Evolutionary conservation across 2,329 filamentous ascomycete species (phyloP).

Genomic region (Calycina marina): DNA sequence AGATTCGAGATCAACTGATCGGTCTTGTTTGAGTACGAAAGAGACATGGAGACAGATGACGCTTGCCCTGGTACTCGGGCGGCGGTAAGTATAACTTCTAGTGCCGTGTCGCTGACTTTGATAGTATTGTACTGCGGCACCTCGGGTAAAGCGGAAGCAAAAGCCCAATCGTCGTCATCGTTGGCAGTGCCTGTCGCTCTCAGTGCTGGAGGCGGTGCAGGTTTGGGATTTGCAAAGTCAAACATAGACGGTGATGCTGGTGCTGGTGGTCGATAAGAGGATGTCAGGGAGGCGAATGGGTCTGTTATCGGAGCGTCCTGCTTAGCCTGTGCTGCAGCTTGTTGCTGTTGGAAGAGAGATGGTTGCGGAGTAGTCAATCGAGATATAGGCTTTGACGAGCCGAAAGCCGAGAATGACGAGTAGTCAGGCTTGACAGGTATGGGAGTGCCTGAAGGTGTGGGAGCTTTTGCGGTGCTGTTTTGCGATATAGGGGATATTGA

Average conservation of each 20-base stretch:
- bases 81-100: conserved; percentile 63
- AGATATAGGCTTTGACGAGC: conserved; percentile 33
- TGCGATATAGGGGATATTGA: conserved; percentile 50
- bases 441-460: conserved; percentile 27
- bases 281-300: conserved; percentile 37
- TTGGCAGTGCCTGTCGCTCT: conserved; percentile 28
- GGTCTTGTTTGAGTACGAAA: conserved; percentile 74
- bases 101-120: conserved; percentile 51
- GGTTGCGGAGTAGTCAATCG: conserved; percentile 39
- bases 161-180: conserved; percentile 88
- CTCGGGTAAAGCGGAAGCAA: conserved; percentile 71
- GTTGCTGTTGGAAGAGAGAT: conserved; percentile 27
- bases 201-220: conserved; percentile 22
- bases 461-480: conserved; percentile 39
- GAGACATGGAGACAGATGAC: conserved; percentile 49
- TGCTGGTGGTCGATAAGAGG: conserved; percentile 28
- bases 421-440: conserved; percentile 24
- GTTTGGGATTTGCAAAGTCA: conserved; percentile 24
- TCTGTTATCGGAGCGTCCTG: conserved; percentile 34
- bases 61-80: conserved; percentile 32
- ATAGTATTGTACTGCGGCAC: conserved; percentile 36
- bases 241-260: conserved; percentile 36
- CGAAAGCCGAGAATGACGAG: conserved; percentile 40
- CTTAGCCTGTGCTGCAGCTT: conserved; percentile 19
- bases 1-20: conserved; percentile 59